A percentile compares a stretch with the other conserved stretches of the same genome.
Evolutionary conservation across 305 asterid genomes (phyloP).

Genomic region (Rubia peregrina): DNA sequence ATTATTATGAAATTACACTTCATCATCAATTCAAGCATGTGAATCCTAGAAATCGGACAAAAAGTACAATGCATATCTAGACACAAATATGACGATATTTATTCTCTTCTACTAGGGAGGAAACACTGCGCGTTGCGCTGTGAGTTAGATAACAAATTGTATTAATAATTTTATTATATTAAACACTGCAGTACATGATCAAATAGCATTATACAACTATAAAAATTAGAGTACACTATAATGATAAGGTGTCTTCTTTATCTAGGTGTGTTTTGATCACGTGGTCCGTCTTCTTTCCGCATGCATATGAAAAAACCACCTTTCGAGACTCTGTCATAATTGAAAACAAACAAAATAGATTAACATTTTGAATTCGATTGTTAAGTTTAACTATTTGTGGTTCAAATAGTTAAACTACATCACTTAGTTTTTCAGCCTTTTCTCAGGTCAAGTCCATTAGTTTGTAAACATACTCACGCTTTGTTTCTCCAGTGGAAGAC

Average conservation of each 20-base stretch:
- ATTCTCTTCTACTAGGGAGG: background rate
- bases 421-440: background rate
- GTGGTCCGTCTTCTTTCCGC: no score
- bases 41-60: background rate
- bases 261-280: no score
- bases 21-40: background rate
- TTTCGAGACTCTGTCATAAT: no score
- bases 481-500: conserved; percentile 32
- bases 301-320: no score
- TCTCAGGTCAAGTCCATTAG: conserved; percentile 18
- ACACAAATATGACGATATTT: background rate
- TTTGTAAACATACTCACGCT: conserved; percentile 29
- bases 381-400: background rate
- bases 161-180: no score
- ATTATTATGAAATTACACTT: background rate
- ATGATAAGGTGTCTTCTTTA: no score
- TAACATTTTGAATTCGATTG: no score
- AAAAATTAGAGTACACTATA: no score
- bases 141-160: no score
- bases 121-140: no score
- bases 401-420: background rate
- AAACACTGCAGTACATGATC: accelerated
- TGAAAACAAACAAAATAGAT: no score
- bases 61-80: background rate
- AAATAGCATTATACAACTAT: no score